Evolutionary conservation across 2,329 filamentous ascomycete species (phyloP).

Genomic region (Didymella lethalis): DNA sequence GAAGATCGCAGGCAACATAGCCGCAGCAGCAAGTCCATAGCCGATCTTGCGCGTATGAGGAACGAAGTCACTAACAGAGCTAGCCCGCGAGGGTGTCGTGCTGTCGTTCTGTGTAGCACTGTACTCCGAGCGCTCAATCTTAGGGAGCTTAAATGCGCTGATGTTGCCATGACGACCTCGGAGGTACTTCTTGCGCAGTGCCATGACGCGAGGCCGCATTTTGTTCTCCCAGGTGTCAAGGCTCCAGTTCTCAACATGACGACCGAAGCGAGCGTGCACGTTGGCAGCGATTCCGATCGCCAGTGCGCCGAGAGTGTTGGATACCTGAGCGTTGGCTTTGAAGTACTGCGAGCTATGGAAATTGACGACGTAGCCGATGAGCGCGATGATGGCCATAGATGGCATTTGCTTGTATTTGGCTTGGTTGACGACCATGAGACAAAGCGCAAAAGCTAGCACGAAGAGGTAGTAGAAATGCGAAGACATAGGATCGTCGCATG

Average conservation of each 20-base stretch:
- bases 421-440: slow-evolving; percentile 79
- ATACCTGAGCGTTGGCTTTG: slow-evolving; percentile 74
- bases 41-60: slow-evolving; percentile 56
- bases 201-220: slow-evolving; percentile 53
- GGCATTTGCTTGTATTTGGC: slow-evolving; percentile 81
- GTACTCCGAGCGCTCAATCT: slow-evolving; percentile 34
- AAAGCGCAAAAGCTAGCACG: slow-evolving; percentile 76
- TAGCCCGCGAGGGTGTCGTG: slow-evolving; percentile 30
- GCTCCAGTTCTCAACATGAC: slow-evolving; percentile 64
- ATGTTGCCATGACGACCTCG: slow-evolving; percentile 31
- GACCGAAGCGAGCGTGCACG: slow-evolving; percentile 74
- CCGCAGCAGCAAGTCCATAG: slow-evolving; percentile 82
- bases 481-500: slow-evolving; percentile 57
- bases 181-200: slow-evolving; percentile 38
- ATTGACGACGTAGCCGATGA: slow-evolving; percentile 78
- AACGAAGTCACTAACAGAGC: slow-evolving; percentile 37
- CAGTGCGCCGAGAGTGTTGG: slow-evolving; percentile 79
- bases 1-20: slow-evolving; percentile 88
- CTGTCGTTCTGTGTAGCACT: slow-evolving; percentile 30
- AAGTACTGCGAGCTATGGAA: slow-evolving; percentile 75
- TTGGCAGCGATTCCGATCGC: slow-evolving; percentile 81
- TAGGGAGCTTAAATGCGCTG: slow-evolving; percentile 5
- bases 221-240: slow-evolving; percentile 63
- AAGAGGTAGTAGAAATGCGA: slow-evolving; percentile 71
- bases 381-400: slow-evolving; percentile 76